Conservation (phyloP, 768 basidiomycete species). For the Nidula microcarpa region DNA sequence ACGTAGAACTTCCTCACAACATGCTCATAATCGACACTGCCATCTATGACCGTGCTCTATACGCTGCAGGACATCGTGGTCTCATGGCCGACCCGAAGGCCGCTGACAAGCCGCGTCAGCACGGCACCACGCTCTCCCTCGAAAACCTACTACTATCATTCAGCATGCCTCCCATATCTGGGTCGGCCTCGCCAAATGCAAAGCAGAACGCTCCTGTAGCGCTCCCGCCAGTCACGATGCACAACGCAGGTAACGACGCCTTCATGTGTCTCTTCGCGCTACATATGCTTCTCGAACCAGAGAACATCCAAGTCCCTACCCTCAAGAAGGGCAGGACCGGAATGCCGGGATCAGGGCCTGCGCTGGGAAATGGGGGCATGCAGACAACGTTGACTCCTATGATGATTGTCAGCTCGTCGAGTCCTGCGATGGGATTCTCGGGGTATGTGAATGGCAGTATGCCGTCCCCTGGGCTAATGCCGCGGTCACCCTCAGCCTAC, state of each 20-base stretch:
- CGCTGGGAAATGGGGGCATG: constrained; percentile 7
- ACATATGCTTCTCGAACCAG: constrained; percentile 65
- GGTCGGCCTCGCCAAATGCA: constrained; percentile 7
- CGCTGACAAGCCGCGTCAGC: constrained; percentile 46
- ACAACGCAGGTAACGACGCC: constrained; percentile 83
- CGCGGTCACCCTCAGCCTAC: constrained; percentile 21
- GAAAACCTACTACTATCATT: constrained; percentile 61
- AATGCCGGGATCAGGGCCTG: background rate
- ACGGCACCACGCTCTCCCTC: constrained; percentile 58
- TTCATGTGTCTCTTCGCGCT: constrained; percentile 65
- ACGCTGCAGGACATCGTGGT: constrained; percentile 51
- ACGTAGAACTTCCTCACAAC: constrained; percentile 69
- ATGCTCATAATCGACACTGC: constrained; percentile 65
- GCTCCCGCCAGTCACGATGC: constrained; percentile 33
- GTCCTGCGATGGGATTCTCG: constrained; percentile 6
- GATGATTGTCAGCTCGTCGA: constrained; percentile 8
- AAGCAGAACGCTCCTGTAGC: constrained; percentile 1
- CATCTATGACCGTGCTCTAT: constrained; percentile 60
- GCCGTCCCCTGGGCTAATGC: constrained; percentile 1
- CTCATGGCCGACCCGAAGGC: constrained; percentile 55
- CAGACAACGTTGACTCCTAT: constrained; percentile 6
- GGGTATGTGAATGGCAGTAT: background rate
- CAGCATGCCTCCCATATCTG: constrained; percentile 30
- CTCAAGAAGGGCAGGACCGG: constrained; percentile 22
- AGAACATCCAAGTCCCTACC: constrained; percentile 31